Evolutionary conservation across 73 alveolate genomes (phyloP), one percentile per base, ranked within the genome.

Genomic region (Stentor roeselii): DNA sequence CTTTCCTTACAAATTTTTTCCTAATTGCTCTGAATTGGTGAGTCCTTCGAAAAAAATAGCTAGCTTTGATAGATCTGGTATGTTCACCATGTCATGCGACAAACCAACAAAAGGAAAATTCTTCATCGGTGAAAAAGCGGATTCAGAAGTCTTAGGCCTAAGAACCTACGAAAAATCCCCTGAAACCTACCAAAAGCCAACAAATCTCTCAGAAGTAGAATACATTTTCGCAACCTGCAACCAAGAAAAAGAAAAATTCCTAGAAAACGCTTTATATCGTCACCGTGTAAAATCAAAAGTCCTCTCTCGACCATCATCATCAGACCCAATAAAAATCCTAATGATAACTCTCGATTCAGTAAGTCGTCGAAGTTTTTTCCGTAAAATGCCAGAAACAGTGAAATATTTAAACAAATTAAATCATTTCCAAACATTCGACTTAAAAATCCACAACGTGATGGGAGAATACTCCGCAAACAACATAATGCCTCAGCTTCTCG

Each of bases 371-470:
- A n/a, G n/a, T 39, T 76, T 76, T 2, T 76, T 27, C 39, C 32
- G 84, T n/a, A 76, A 76, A 37, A 1, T 41, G 74, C 84, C 74
- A n/a, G n/a, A 76, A 76, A 76, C 84, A 37, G 59, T 76, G 14
- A n/a, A 76, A 34, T 76, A 27, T 76, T 67, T 76, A 0, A 15
- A 76, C 78, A 14, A 15, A 15, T 67, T 76, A 36, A 40, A 76
- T 1, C n/a, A 76, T 76, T 76, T 27, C 39, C 27, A 41, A 39
- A 39, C 39, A 0, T 76, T 76, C 39, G 84, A 76, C 37, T 37
- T 76, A 14, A 41, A 39, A 76, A 39, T 76, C 84, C 84, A 76
- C 37, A 76, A 76, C 3, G 74, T 41, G 6, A 41, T 76, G 74
- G 84, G 84, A 21, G 84, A 37, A 27, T 76, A 15, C 37, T 39